These are phyloP conservation scores for Collariella sp. DNA, from an alignment of 495 filamentous ascomycete genomes.

Conservation along the genomic window DNA sequence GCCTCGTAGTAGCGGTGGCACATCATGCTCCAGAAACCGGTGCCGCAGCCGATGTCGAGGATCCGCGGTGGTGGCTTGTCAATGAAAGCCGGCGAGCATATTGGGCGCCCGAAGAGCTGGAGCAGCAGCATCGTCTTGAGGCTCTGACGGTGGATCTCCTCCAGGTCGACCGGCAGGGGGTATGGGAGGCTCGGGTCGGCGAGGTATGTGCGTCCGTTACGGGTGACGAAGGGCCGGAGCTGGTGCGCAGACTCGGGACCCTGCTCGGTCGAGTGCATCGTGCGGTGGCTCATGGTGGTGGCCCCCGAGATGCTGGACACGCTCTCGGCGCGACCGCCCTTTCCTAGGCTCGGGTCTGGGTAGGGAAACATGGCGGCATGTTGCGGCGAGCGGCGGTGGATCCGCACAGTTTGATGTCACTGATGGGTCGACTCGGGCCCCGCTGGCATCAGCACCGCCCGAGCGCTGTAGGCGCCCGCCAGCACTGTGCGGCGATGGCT, in stretches of 20 bases:
- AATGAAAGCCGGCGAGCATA: slow-evolving; percentile 60
- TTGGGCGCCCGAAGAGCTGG: slow-evolving; percentile 69
- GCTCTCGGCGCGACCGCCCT: slow-evolving; percentile 28
- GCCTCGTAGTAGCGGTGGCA: slow-evolving; percentile 68
- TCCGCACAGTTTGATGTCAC: slow-evolving; percentile 7
- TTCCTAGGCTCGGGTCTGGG: slow-evolving; percentile 19
- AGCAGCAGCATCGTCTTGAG: slow-evolving; percentile 73
- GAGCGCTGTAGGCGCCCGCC: slow-evolving; percentile 15
- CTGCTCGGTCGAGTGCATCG: slow-evolving; percentile 30
- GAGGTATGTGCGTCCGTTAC: slow-evolving; percentile 73
- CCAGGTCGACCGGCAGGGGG: slow-evolving; percentile 78
- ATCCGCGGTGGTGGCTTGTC: slow-evolving; percentile 64
- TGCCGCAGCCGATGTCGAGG: slow-evolving; percentile 82
- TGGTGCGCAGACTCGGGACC: slow-evolving; percentile 25
- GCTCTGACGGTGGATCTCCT: slow-evolving; percentile 80
- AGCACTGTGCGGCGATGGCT: slow-evolving; percentile 12
- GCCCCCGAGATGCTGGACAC: slow-evolving; percentile 30
- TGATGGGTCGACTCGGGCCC: background rate
- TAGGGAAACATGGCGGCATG: slow-evolving; percentile 34
- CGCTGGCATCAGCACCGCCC: slow-evolving; percentile 11
- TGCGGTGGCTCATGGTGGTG: slow-evolving; percentile 29
- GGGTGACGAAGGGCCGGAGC: slow-evolving; percentile 56
- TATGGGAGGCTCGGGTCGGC: slow-evolving; percentile 67
- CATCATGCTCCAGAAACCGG: slow-evolving; percentile 79
- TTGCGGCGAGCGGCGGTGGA: slow-evolving; percentile 16